Percentiles rank a stretch among this genome's conserved stretches.
phyloP scores from a whole-genome alignment of 2,329 filamentous ascomycete species.

The Apiospora phragmitis region DNA sequence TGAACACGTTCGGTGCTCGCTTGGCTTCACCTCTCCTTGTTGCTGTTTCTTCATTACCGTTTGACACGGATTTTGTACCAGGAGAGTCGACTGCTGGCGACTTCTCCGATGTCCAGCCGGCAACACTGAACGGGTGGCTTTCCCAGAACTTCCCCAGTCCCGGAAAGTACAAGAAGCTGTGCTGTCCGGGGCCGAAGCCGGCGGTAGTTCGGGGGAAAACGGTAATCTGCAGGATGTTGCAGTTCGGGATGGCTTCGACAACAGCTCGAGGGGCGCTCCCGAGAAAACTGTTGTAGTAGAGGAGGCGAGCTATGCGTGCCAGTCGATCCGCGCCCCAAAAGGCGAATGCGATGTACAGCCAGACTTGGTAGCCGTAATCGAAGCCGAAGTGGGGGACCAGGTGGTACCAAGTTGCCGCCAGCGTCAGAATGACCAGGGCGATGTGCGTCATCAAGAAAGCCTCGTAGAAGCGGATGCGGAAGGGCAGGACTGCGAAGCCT shows the following conservation, averaged over 20 bases:
- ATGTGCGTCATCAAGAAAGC: slow-evolving; percentile 32
- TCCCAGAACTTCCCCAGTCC: slow-evolving; percentile 24
- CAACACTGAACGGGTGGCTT: slow-evolving; percentile 28
- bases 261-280: slow-evolving; percentile 14
- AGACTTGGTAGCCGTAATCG: slow-evolving; percentile 27
- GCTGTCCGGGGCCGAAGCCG: slow-evolving; percentile 19
- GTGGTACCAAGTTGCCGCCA: slow-evolving; percentile 28
- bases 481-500: slow-evolving; percentile 25
- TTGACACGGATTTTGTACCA: background rate
- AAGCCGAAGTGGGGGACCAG: slow-evolving; percentile 24
- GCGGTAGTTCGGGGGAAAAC: slow-evolving; percentile 15
- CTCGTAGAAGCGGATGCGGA: slow-evolving; percentile 30
- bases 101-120: slow-evolving; percentile 17
- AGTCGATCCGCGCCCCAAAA: slow-evolving; percentile 27
- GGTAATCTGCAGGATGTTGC: slow-evolving; percentile 20
- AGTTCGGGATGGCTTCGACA: slow-evolving; percentile 17
- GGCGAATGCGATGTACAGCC: slow-evolving; percentile 27
- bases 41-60: background rate
- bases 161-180: slow-evolving; percentile 24
- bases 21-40: background rate
- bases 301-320: slow-evolving; percentile 20
- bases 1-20: background rate
- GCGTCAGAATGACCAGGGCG: slow-evolving; percentile 25
- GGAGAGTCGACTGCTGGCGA: background rate
- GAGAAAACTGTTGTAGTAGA: slow-evolving; percentile 22